A percentile compares a stretch with the other conserved stretches of the same genome.
These are phyloP conservation scores for Trichoderma gracile DNA, from an alignment of 2,329 filamentous ascomycete genomes.

Conservation along the genomic window DNA sequence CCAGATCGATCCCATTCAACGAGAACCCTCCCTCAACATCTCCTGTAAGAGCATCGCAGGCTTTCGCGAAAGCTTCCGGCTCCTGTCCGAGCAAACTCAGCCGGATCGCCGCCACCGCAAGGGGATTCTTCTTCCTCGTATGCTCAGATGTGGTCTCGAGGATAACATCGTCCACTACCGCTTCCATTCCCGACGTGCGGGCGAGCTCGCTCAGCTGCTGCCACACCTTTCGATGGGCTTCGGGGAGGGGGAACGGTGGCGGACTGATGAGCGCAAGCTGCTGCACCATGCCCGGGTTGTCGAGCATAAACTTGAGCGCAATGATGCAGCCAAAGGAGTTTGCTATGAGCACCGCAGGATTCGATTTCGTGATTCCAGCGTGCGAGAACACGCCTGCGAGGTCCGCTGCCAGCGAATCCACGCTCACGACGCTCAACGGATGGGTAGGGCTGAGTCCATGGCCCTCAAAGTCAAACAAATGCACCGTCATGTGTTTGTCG, in stretches of 20 bases:
- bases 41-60: background rate
- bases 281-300: background rate
- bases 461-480: conserved; percentile 20
- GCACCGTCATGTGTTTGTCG: background rate
- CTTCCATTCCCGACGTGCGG: conserved; percentile 3
- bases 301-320: background rate
- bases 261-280: background rate
- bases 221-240: background rate
- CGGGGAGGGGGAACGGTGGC: background rate
- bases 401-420: conserved; percentile 4
- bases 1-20: background rate
- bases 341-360: background rate
- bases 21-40: background rate
- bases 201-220: background rate
- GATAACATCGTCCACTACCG: background rate
- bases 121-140: background rate
- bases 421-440: conserved; percentile 14
- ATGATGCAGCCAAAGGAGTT: background rate
- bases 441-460: conserved; percentile 17
- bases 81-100: conserved; percentile 6
- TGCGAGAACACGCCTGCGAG: conserved; percentile 1
- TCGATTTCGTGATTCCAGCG: background rate
- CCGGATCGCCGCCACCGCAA: background rate
- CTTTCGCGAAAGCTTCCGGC: conserved; percentile 6
- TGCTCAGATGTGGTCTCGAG: background rate